Percentiles rank a stretch among this genome's conserved stretches.
These are phyloP conservation scores for Aspergillus baeticus DNA, from an alignment of 495 filamentous ascomycete species.

Conservation along the genomic window DNA sequence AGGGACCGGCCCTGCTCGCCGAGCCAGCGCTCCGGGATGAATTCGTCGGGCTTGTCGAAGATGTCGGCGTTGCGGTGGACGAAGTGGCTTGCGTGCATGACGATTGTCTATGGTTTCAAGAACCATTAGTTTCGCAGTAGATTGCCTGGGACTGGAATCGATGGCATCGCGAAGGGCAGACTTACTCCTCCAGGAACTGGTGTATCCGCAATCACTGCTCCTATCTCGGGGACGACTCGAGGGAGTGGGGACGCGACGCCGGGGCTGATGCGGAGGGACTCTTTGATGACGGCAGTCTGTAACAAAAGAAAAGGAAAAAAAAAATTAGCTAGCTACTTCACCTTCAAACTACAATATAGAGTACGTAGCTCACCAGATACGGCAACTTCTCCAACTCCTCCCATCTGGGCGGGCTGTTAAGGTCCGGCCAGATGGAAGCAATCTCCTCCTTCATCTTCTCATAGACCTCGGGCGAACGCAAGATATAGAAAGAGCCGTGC, in stretches of 20 bases:
- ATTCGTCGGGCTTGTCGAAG: neutral
- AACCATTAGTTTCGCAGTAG: no score
- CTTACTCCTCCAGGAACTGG: slow-evolving; percentile 8
- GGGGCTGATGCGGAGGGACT: slow-evolving; percentile 9
- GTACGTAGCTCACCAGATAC: neutral
- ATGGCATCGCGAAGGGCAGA: neutral
- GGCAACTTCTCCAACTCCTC: slow-evolving; percentile 5
- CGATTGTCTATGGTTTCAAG: slow-evolving; percentile 1
- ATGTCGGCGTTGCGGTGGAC: slow-evolving; percentile 6
- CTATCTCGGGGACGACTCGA: slow-evolving; percentile 1
- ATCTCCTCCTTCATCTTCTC: neutral
- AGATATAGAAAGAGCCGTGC: slow-evolving; percentile 8
- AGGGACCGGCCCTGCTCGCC: neutral
- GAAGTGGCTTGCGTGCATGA: slow-evolving; percentile 9
- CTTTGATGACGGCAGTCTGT: slow-evolving; percentile 15
- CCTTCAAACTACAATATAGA: neutral
- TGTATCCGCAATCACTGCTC: neutral
- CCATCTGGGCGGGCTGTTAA: neutral
- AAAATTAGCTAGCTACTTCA: neutral
- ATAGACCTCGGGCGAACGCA: neutral
- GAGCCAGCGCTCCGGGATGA: slow-evolving; percentile 10
- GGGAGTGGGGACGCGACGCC: slow-evolving; percentile 8
- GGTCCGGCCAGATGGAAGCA: neutral
- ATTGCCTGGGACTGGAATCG: no score
- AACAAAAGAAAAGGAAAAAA: no score